These are phyloP conservation scores for Podaxis carcinomalis DNA, from an alignment of 768 basidiomycete genomes.

Conservation along the genomic window DNA sequence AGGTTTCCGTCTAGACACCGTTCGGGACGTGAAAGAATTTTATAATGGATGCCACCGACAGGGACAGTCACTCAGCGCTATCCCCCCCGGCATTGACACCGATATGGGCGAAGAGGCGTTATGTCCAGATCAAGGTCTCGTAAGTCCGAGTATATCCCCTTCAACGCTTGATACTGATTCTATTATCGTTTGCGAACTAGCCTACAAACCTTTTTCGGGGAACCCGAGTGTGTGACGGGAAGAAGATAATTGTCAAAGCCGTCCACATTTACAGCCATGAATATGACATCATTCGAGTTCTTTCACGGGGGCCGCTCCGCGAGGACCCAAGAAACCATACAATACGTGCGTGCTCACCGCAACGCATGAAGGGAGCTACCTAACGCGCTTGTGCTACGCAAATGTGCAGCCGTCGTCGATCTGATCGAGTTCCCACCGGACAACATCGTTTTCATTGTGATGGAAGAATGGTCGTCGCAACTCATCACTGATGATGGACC, in stretches of 20 bases:
- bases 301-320: constrained; percentile 49
- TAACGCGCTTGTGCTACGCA: background rate
- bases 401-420: constrained; percentile 54
- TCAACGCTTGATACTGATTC: constrained; percentile 9
- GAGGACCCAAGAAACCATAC: constrained; percentile 69
- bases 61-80: constrained; percentile 25
- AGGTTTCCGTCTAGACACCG: constrained; percentile 67
- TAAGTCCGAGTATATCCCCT: constrained; percentile 29
- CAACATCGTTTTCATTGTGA: constrained; percentile 61
- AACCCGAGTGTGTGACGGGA: constrained; percentile 43
- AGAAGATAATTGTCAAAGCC: constrained; percentile 62
- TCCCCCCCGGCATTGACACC: constrained; percentile 22
- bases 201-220: constrained; percentile 74
- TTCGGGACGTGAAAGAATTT: constrained; percentile 57
- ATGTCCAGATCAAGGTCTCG: constrained; percentile 70
- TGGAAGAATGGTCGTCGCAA: constrained; percentile 77
- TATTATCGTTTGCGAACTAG: constrained; percentile 28
- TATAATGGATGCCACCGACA: constrained; percentile 28
- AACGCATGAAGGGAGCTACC: background rate
- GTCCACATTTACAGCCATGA: constrained; percentile 63
- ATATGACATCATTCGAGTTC: constrained; percentile 49
- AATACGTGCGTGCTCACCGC: constrained; percentile 51
- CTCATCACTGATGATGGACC: constrained; percentile 47
- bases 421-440: constrained; percentile 52
- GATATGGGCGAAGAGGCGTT: constrained; percentile 51